A percentile compares a stretch with the other conserved stretches of the same genome.
Conservation (phyloP, 2,329 filamentous ascomycete genomes). For the Ophiostoma fasciatum region DNA sequence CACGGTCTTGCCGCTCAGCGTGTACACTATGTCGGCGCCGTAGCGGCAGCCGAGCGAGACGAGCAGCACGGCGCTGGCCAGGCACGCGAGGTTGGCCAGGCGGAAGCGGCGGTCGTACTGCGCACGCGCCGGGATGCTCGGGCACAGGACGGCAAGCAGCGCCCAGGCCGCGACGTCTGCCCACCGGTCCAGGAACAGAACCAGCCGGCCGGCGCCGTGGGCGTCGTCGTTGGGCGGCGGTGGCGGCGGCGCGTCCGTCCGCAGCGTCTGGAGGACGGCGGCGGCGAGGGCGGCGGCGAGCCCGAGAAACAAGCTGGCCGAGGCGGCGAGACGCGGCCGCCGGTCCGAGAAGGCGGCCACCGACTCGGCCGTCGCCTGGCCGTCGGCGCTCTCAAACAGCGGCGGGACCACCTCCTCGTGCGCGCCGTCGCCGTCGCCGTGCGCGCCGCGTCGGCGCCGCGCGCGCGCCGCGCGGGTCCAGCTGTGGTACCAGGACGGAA, state of each 20-base stretch:
- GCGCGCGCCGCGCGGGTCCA: constrained; percentile 7
- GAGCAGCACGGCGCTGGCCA: constrained; percentile 14
- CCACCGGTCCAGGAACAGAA: constrained; percentile 9
- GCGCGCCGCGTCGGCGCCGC: constrained; percentile 2
- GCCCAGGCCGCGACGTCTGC: constrained; percentile 14
- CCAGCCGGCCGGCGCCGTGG: background rate
- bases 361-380: constrained; percentile 19
- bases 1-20: constrained; percentile 7
- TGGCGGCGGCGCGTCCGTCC: background rate
- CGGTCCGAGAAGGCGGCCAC: constrained; percentile 17
- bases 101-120: constrained; percentile 16
- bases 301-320: constrained; percentile 14
- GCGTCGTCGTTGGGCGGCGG: background rate
- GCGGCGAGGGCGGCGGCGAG: constrained; percentile 14
- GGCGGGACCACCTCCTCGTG: constrained; percentile 13
- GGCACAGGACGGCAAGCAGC: constrained; percentile 16
- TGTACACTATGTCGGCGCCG: constrained; percentile 14
- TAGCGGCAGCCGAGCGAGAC: constrained; percentile 15
- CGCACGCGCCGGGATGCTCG: constrained; percentile 15
- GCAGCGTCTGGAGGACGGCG: constrained; percentile 10
- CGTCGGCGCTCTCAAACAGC: constrained; percentile 19
- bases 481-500: constrained; percentile 11
- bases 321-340: constrained; percentile 14
- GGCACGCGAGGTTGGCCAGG: constrained; percentile 15
- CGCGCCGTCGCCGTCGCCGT: constrained; percentile 5